Percentiles rank a stretch among this genome's conserved stretches.
phyloP scores from a whole-genome alignment of 257 asterid genomes.

The Nicotiana undulata region DNA sequence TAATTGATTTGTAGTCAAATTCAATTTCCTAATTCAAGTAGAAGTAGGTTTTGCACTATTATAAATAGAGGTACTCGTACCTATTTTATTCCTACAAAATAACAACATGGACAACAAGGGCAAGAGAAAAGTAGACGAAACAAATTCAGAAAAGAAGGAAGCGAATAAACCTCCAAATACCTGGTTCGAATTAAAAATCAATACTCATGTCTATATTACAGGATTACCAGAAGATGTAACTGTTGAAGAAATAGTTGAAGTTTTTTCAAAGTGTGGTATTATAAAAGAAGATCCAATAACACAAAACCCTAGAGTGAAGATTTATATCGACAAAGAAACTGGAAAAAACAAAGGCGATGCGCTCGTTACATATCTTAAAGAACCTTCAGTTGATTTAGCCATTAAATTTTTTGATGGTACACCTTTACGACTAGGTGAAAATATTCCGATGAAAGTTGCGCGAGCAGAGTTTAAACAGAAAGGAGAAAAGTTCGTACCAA shows the following conservation, averaged over 20 bases:
- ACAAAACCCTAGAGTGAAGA: constrained; percentile 83
- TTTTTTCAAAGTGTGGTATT: constrained; percentile 85
- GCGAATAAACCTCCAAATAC: constrained; percentile 88
- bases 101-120: neutral
- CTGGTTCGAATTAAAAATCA: constrained; percentile 96
- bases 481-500: constrained; percentile 73
- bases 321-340: constrained; percentile 79
- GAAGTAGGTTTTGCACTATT: no score
- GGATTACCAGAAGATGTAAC: constrained; percentile 96
- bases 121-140: constrained; percentile 62
- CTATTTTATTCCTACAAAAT: no score
- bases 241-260: constrained; percentile 82
- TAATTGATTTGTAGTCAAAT: no score
- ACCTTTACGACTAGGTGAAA: constrained; percentile 70
- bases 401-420: constrained; percentile 75
- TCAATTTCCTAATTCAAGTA: no score
- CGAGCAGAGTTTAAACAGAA: constrained; percentile 89
- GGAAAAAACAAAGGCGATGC: constrained; percentile 92
- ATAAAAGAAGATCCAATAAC: constrained; percentile 97
- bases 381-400: constrained; percentile 88
- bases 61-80: no score
- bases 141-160: constrained; percentile 74
- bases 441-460: constrained; percentile 67
- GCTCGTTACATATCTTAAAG: constrained; percentile 82
- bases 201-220: constrained; percentile 82